phyloP scores from a whole-genome alignment of 352 stramenopile species.

The Thalassiosira hispida region DNA sequence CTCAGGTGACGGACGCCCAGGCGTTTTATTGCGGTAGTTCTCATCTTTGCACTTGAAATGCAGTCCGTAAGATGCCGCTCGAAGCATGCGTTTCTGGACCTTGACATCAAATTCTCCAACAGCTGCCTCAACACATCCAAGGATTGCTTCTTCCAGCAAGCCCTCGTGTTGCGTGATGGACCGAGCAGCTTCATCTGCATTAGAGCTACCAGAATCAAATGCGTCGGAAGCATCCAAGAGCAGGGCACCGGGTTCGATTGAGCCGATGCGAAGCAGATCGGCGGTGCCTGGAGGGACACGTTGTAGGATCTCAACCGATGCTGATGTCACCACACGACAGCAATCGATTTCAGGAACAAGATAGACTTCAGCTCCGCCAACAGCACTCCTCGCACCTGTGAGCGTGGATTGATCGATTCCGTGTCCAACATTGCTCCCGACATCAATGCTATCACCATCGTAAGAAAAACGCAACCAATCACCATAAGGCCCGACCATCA shows the following conservation, averaged over 20 bases:
- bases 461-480: slow-evolving; percentile 83
- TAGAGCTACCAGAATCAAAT: slow-evolving; percentile 72
- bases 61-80: slow-evolving; percentile 80
- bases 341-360: slow-evolving; percentile 82
- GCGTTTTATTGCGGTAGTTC: slow-evolving; percentile 39
- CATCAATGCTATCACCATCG: slow-evolving; percentile 37
- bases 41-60: slow-evolving; percentile 80
- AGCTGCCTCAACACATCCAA: slow-evolving; percentile 69
- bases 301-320: slow-evolving; percentile 77
- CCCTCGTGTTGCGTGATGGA: slow-evolving; percentile 64
- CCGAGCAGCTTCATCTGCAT: slow-evolving; percentile 73
- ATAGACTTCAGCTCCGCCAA: slow-evolving; percentile 55
- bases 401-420: neutral
- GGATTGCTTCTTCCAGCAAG: slow-evolving; percentile 70
- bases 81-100: slow-evolving; percentile 77
- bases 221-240: slow-evolving; percentile 82
- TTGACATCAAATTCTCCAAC: slow-evolving; percentile 75
- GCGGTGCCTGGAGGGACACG: slow-evolving; percentile 78
- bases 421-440: slow-evolving; percentile 3
- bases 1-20: slow-evolving; percentile 54
- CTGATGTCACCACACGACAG: slow-evolving; percentile 77
- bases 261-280: slow-evolving; percentile 78
- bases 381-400: neutral
- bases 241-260: slow-evolving; percentile 80
- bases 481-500: slow-evolving; percentile 84